A percentile compares a stretch with the other conserved stretches of the same genome.
Conservation (phyloP, 2,329 filamentous ascomycete genomes). For the Cladophialophora exuberans region DNA sequence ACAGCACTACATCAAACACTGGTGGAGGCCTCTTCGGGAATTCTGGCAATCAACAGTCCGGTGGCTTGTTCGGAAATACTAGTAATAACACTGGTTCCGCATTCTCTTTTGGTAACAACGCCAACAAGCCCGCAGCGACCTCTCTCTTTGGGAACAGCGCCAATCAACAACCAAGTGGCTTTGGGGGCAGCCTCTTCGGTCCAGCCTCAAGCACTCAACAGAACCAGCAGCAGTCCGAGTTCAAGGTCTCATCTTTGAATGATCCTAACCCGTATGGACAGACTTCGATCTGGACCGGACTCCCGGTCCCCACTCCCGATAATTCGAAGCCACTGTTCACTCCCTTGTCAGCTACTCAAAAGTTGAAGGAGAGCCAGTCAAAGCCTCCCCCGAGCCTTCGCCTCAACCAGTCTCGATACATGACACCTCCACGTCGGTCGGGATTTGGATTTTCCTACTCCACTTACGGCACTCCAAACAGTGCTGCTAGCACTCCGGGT, state of each 20-base stretch:
- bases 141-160: conserved; percentile 60
- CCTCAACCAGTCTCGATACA: conserved; percentile 73
- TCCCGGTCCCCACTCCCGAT: conserved; percentile 64
- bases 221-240: conserved; percentile 56
- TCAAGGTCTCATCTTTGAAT: conserved; percentile 75
- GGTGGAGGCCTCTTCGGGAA: conserved; percentile 47
- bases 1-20: conserved; percentile 26
- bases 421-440: conserved; percentile 77
- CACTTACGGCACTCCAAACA: conserved; percentile 80
- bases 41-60: conserved; percentile 38
- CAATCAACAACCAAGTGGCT: conserved; percentile 40
- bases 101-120: conserved; percentile 55
- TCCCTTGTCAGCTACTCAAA: conserved; percentile 75
- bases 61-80: conserved; percentile 34
- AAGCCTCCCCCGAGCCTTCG: conserved; percentile 33
- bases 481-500: conserved; percentile 70
- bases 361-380: conserved; percentile 71
- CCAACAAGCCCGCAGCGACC: conserved; percentile 50
- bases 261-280: conserved; percentile 90
- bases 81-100: conserved; percentile 30
- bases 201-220: conserved; percentile 56
- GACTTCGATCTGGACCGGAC: conserved; percentile 78
- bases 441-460: conserved; percentile 94
- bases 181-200: conserved; percentile 60
- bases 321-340: conserved; percentile 89